A percentile compares a stretch with the other conserved stretches of the same genome.
These are phyloP conservation scores for Cadophora sp. DNA, from an alignment of 2,329 filamentous ascomycete genomes.

Conservation along the genomic window DNA sequence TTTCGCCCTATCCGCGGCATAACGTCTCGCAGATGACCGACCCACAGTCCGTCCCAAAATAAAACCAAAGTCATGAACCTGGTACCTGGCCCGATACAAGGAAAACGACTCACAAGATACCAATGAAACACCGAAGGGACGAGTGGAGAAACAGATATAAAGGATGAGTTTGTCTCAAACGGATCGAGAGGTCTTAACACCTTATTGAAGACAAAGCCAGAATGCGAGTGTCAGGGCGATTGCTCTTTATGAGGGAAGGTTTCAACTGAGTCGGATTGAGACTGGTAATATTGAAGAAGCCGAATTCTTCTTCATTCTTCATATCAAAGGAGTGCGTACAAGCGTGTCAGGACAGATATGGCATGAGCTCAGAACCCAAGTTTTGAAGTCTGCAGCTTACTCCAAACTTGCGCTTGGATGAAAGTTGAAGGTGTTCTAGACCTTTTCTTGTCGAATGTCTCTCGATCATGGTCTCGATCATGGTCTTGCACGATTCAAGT, in stretches of 20 bases:
- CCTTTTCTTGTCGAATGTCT: neutral
- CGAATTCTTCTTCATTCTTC: neutral
- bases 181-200: neutral
- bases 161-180: conserved; percentile 13
- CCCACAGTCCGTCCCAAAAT: neutral
- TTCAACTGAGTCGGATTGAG: neutral
- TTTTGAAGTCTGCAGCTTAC: conserved; percentile 1
- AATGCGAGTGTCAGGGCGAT: neutral
- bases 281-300: neutral
- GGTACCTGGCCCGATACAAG: neutral
- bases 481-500: neutral
- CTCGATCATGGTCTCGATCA: neutral
- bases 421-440: neutral
- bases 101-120: neutral
- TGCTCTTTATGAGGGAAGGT: conserved; percentile 10
- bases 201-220: neutral
- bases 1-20: neutral
- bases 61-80: neutral
- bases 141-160: conserved; percentile 3
- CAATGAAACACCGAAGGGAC: neutral
- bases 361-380: neutral
- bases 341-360: neutral
- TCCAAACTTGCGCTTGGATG: neutral
- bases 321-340: neutral
- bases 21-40: conserved; percentile 5